phyloP scores from a whole-genome alignment of 192 early-diverging fungal species.

The Coemansia sp. region DNA sequence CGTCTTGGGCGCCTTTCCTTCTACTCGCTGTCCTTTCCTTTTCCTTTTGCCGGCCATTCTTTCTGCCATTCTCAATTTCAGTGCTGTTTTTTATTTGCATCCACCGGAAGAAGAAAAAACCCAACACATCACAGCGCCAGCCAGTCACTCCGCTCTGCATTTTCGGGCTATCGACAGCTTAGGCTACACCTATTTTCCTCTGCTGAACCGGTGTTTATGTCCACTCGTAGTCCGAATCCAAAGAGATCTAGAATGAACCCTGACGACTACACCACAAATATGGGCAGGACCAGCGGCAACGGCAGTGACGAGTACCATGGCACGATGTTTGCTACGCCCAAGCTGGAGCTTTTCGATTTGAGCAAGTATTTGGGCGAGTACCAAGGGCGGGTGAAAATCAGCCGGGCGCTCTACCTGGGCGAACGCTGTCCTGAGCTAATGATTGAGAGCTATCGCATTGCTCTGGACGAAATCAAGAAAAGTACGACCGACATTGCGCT shows the following conservation, averaged over 20 bases:
- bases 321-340: slow-evolving; percentile 10
- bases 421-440: slow-evolving; percentile 17
- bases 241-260: slow-evolving; percentile 16
- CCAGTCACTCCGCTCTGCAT: no score
- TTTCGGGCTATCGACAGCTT: no score
- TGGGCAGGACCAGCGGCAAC: not conserved
- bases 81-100: not conserved
- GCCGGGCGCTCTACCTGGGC: slow-evolving; percentile 19
- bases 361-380: slow-evolving; percentile 28
- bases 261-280: not conserved
- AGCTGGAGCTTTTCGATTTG: slow-evolving; percentile 20
- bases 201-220: slow-evolving; percentile 9
- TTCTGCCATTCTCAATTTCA: not conserved
- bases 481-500: slow-evolving; percentile 12
- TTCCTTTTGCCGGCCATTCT: not conserved
- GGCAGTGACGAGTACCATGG: slow-evolving; percentile 1
- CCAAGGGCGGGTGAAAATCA: slow-evolving; percentile 17
- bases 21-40: no score
- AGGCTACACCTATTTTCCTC: not conserved
- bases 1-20: no score
- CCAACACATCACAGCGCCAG: no score
- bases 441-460: slow-evolving; percentile 14
- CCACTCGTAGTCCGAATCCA: slow-evolving; percentile 5
- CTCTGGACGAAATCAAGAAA: slow-evolving; percentile 18
- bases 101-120: no score